Percentiles rank a stretch among this genome's conserved stretches.
Evolutionary conservation across 1,284 basidiomycete species (phyloP).

Genomic region (Heterobasidion occidentale): DNA sequence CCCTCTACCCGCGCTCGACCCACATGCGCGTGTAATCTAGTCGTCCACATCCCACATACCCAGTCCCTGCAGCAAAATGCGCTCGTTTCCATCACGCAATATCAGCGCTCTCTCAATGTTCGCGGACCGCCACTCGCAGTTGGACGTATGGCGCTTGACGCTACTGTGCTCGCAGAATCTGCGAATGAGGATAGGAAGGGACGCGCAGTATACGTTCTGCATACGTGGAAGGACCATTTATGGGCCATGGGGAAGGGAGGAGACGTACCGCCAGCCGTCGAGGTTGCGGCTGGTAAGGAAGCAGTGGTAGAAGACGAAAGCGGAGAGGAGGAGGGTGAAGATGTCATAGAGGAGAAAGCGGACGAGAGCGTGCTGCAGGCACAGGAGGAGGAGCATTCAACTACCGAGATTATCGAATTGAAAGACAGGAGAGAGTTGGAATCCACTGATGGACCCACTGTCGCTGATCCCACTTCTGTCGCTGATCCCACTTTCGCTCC

Average conservation of each 20-base stretch:
- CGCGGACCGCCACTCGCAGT: constrained; percentile 56
- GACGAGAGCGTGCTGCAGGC: not conserved
- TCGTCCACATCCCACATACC: not conserved
- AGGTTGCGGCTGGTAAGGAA: constrained; percentile 14
- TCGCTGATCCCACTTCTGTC: not conserved
- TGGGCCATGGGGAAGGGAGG: constrained; percentile 60
- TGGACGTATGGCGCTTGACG: constrained; percentile 53
- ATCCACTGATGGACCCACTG: too few species aligned
- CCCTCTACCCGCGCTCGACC: too few species aligned
- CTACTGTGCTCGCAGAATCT: constrained; percentile 17
- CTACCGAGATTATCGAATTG: not conserved
- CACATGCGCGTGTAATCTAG: too few species aligned
- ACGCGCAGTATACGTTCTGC: constrained; percentile 63
- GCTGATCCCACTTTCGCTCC: not conserved
- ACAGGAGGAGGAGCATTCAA: not conserved
- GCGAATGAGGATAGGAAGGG: constrained; percentile 44
- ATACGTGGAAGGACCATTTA: constrained; percentile 65
- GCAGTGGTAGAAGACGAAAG: constrained; percentile 11
- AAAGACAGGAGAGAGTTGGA: not conserved
- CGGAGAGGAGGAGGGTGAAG: constrained; percentile 9
- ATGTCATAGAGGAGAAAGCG: not conserved
- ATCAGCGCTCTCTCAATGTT: constrained; percentile 24
- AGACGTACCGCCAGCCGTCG: constrained; percentile 29
- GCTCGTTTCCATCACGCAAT: constrained; percentile 54
- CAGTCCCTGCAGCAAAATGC: constrained; percentile 30